Percentiles rank a stretch among this genome's conserved stretches.
These are phyloP conservation scores for Purshia tridentata DNA, from an alignment of 306 rosid genomes.

Conservation along the genomic window DNA sequence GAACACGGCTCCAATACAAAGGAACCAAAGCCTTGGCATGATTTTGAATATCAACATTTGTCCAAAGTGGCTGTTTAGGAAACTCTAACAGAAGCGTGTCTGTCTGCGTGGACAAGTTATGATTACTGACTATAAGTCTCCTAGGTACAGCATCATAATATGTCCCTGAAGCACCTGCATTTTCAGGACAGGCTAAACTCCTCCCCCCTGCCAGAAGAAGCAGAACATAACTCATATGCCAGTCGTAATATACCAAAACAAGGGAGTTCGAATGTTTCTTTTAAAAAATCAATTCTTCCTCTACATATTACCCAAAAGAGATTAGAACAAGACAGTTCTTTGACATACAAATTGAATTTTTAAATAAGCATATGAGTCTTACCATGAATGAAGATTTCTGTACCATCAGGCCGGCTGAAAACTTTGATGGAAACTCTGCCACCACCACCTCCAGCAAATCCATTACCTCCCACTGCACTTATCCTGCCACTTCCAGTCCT, in stretches of 20 bases:
- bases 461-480: conserved; percentile 84
- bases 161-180: conserved; percentile 95
- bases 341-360: background rate
- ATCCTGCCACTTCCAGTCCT: conserved; percentile 90
- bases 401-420: conserved; percentile 78
- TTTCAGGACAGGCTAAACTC: conserved; percentile 87
- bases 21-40: conserved; percentile 97
- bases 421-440: conserved; percentile 82
- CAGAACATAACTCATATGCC: background rate
- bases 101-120: conserved; percentile 75
- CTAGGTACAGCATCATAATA: conserved; percentile 94
- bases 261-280: background rate
- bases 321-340: background rate
- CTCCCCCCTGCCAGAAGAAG: conserved; percentile 59
- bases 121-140: conserved; percentile 73
- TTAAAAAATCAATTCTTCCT: background rate
- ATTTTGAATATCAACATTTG: conserved; percentile 76
- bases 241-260: background rate
- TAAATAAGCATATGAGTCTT: conserved; percentile 31
- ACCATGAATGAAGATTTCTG: conserved; percentile 75
- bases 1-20: conserved; percentile 94
- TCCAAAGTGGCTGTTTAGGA: conserved; percentile 94
- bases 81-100: conserved; percentile 89
- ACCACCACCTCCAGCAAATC: conserved; percentile 98
- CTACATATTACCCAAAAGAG: background rate